Conservation (phyloP, 306 rosid species). For the Comarum palustre region DNA sequence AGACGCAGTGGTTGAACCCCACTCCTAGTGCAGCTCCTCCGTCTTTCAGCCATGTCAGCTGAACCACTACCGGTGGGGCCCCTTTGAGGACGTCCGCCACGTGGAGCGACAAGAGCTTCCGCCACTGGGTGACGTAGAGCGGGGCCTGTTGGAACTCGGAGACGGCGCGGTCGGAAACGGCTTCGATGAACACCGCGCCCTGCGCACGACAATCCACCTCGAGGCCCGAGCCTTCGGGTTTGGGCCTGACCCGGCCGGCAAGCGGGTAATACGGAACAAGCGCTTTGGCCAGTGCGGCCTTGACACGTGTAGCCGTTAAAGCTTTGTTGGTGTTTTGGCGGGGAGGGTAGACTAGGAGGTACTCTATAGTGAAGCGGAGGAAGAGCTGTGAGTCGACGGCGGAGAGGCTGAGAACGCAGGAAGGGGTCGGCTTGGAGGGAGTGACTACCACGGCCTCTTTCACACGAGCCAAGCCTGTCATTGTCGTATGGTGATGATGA, state of each 20-base stretch:
- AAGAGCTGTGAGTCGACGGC: slow-evolving; percentile 83
- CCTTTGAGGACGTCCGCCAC: slow-evolving; percentile 73
- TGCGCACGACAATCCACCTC: slow-evolving; percentile 69
- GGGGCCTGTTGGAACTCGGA: slow-evolving; percentile 63
- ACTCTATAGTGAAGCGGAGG: slow-evolving; percentile 83
- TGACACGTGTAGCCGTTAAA: slow-evolving; percentile 34
- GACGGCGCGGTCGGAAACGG: slow-evolving; percentile 37
- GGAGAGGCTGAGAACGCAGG: slow-evolving; percentile 53
- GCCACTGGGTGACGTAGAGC: slow-evolving; percentile 50
- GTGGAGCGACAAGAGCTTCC: slow-evolving; percentile 52
- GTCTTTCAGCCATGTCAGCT: slow-evolving; percentile 77
- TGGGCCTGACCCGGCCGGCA: slow-evolving; percentile 57
- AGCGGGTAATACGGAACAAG: slow-evolving; percentile 66
- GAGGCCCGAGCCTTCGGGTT: slow-evolving; percentile 37
- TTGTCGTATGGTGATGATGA: neutral
- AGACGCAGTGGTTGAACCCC: slow-evolving; percentile 71
- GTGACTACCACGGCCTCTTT: slow-evolving; percentile 52
- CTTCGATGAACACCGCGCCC: slow-evolving; percentile 73
- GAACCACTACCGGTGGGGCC: slow-evolving; percentile 63
- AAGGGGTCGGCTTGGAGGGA: slow-evolving; percentile 69
- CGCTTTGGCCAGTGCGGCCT: slow-evolving; percentile 56
- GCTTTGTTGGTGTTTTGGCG: slow-evolving; percentile 27
- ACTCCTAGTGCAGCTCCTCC: slow-evolving; percentile 67
- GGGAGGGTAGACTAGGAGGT: slow-evolving; percentile 55
- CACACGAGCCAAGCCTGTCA: slow-evolving; percentile 56